Conservation (phyloP, 352 stramenopile genomes). For the Globisporangium alternatum region DNA sequence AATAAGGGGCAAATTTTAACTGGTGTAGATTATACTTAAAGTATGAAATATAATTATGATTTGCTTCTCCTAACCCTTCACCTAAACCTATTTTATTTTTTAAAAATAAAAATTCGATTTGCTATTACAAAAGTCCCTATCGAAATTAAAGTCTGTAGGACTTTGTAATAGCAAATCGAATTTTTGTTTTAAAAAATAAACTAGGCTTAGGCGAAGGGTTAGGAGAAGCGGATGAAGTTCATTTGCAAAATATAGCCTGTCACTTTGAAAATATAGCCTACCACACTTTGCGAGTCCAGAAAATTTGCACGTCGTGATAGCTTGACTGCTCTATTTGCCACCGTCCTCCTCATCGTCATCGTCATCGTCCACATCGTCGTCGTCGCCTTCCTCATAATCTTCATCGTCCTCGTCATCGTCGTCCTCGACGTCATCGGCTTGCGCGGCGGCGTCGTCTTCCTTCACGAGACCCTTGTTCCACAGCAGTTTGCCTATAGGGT, state of each 20-base stretch:
- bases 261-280: constrained; percentile 6
- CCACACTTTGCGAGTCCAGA: not conserved
- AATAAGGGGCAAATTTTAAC: too few relatives aligned
- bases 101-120: too few relatives aligned
- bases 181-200: not conserved
- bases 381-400: constrained; percentile 27
- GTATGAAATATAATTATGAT: too few relatives aligned
- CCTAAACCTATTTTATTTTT: too few relatives aligned
- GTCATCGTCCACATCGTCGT: constrained; percentile 32
- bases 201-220: not conserved
- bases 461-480: constrained; percentile 77
- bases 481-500: constrained; percentile 43
- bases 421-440: constrained; percentile 41
- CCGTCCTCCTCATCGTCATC: constrained; percentile 13
- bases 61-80: too few relatives aligned
- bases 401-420: constrained; percentile 39
- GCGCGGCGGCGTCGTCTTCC: constrained; percentile 44
- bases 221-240: too few relatives aligned
- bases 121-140: too few relatives aligned
- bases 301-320: not conserved
- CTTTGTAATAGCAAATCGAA: too few relatives aligned
- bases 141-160: too few relatives aligned
- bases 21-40: too few relatives aligned
- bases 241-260: not conserved
- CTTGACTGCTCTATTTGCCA: constrained; percentile 11